phyloP scores from a whole-genome alignment of 176 grass and related monocot species.

The Aegilops sharonensis region DNA sequence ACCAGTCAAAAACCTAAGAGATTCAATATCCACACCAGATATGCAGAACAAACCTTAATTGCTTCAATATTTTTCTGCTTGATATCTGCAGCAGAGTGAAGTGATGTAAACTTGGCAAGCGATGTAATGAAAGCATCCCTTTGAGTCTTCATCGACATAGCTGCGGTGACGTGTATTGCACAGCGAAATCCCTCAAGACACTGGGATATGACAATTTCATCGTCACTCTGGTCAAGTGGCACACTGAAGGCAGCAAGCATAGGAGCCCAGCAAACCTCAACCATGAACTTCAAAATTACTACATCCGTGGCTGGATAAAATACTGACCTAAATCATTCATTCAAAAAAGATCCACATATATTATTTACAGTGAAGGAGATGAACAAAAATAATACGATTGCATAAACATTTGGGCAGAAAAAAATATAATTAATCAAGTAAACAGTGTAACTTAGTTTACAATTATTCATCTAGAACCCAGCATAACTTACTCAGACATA shows the following conservation, averaged over 20 bases:
- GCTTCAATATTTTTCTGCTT: slow-evolving; percentile 96
- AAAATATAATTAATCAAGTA: slow-evolving; percentile 26
- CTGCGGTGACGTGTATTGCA: slow-evolving; percentile 96
- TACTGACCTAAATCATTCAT: slow-evolving; percentile 73
- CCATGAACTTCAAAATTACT: slow-evolving; percentile 95
- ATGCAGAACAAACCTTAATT: slow-evolving; percentile 78
- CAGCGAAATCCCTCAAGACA: slow-evolving; percentile 94
- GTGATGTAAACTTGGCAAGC: slow-evolving; percentile 97
- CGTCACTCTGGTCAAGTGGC: slow-evolving; percentile 92
- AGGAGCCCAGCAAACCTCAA: slow-evolving; percentile 98
- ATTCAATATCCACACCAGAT: slow-evolving; percentile 28
- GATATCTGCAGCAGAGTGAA: slow-evolving; percentile 94
- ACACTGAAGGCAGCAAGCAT: slow-evolving; percentile 99
- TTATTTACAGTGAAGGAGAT: slow-evolving; percentile 35
- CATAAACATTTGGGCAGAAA: not conserved
- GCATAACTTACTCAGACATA: slow-evolving; percentile 88
- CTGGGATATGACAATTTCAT: slow-evolving; percentile 76
- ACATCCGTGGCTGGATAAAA: slow-evolving; percentile 98
- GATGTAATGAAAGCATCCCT: slow-evolving; percentile 97
- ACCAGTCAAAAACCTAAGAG: not conserved
- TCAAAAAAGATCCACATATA: slow-evolving; percentile 20
- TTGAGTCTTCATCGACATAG: slow-evolving; percentile 99
- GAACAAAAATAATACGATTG: not conserved
- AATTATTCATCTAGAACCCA: slow-evolving; percentile 18
- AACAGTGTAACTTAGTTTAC: not conserved